Conservation (phyloP, 768 basidiomycete genomes). For the Trametes meyenii region DNA sequence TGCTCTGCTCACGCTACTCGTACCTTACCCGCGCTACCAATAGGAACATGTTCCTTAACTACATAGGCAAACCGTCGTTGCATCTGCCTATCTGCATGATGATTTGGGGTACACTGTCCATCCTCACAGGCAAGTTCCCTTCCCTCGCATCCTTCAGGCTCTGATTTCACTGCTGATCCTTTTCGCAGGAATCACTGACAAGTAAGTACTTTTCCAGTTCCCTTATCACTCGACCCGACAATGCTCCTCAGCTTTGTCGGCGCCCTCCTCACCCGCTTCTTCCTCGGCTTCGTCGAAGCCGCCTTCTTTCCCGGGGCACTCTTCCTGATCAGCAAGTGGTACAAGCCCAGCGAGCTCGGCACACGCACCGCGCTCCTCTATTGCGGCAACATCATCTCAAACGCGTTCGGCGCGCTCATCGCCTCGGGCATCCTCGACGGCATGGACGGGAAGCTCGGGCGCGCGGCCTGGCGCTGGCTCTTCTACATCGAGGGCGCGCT, state of each 20-base stretch:
- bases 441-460: slow-evolving; percentile 71
- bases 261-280: slow-evolving; percentile 69
- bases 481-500: slow-evolving; percentile 70
- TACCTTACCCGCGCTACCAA: too few relatives aligned
- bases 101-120: slow-evolving; percentile 58
- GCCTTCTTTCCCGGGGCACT: slow-evolving; percentile 74
- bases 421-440: slow-evolving; percentile 73
- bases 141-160: background rate
- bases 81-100: slow-evolving; percentile 70
- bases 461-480: slow-evolving; percentile 80
- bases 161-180: background rate
- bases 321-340: slow-evolving; percentile 70
- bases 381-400: slow-evolving; percentile 76
- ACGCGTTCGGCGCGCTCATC: slow-evolving; percentile 80
- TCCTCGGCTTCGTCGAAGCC: slow-evolving; percentile 63
- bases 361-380: slow-evolving; percentile 66
- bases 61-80: slow-evolving; percentile 67
- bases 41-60: slow-evolving; percentile 73
- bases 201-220: slow-evolving; percentile 18
- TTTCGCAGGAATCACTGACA: slow-evolving; percentile 26
- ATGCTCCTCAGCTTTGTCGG: slow-evolving; percentile 48
- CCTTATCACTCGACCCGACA: background rate
- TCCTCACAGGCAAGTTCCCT: slow-evolving; percentile 43
- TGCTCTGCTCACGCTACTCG: background rate
- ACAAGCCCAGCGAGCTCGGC: slow-evolving; percentile 71